Evolutionary conservation across 176 grass and related monocot species (phyloP), one percentile per base, ranked within the genome.

Genomic region (Pontederia paniculata): DNA sequence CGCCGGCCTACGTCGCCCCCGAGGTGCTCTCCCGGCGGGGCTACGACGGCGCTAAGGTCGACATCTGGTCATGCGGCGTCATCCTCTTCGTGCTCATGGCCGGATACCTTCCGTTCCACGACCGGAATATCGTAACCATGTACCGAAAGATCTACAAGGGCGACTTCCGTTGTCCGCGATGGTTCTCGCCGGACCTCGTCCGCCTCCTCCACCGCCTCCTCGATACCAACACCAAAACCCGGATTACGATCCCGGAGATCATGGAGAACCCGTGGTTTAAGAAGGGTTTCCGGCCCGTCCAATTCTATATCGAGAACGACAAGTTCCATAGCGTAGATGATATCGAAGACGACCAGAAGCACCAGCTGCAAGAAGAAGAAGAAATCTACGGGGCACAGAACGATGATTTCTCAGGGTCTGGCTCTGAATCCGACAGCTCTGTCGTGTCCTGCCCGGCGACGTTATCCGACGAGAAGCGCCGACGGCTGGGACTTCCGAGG

Each of bases 31-130:
- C 83, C 11, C 70, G 86, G 57, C 76, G 81, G 53, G 93, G 93
- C 0, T 98, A 98, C 60, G 93, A 98, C 58, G 93, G 86, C 15
- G 80, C 93, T 10, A 88, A 88, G 63, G 93, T 80, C 0, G 93
- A 98, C 70, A 79, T 88, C 55, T 98, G 93, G 93, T 98, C 93
- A 1, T 98, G 93, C 48, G 93, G 93, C 6, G 31, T 98, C 62
- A 91, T 98, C 37, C 74, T 91, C 0, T 98, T 91, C 76, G 93
- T 98, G 19, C 78, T 98, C 63, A 98, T 98, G 86, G 93, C 93
- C 0, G 93, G 93, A 1, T 81, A 98, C 56, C 88, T 98, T 8
- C 93, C 93, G 17, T 98, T 98, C 71, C 80, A 88, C n/a, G 93
- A 98, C 15, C 93, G 84, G 69, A 98, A 90, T 63, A 61, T 98